Conservation (phyloP, 164 flowering plant species). For the Umbilicus rupestris region DNA sequence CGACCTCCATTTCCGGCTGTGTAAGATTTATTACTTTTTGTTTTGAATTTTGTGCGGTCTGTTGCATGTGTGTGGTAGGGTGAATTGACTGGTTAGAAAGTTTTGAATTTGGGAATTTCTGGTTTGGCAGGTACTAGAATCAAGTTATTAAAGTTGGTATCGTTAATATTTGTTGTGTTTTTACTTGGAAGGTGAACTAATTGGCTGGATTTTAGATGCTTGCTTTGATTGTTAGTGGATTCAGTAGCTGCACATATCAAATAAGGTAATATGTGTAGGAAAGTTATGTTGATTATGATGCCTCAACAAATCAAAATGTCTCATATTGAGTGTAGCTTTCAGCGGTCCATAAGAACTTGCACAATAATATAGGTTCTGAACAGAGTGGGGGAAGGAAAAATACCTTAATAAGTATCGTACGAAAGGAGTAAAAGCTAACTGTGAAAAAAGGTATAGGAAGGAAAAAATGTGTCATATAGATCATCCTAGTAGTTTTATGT, state of each 20-base stretch:
- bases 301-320: not conserved
- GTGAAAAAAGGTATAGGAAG: too few species aligned
- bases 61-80: not conserved
- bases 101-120: not conserved
- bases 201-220: not conserved
- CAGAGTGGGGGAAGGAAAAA: not conserved
- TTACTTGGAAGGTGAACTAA: not conserved
- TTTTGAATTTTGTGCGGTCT: not conserved
- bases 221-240: not conserved
- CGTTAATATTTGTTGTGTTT: not conserved
- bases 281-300: not conserved
- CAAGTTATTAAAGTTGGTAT: not conserved
- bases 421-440: not conserved
- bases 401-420: not conserved
- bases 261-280: not conserved
- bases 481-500: not conserved
- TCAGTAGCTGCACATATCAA: not conserved
- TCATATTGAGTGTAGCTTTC: not conserved
- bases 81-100: not conserved
- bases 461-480: not conserved
- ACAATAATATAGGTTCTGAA: not conserved
- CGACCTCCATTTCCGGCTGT: constrained; percentile 1
- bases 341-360: not conserved
- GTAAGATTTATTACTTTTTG: constrained; percentile 13
- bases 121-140: not conserved